Conservation (phyloP, 148 eudicot species). For the Cornus kousa region DNA sequence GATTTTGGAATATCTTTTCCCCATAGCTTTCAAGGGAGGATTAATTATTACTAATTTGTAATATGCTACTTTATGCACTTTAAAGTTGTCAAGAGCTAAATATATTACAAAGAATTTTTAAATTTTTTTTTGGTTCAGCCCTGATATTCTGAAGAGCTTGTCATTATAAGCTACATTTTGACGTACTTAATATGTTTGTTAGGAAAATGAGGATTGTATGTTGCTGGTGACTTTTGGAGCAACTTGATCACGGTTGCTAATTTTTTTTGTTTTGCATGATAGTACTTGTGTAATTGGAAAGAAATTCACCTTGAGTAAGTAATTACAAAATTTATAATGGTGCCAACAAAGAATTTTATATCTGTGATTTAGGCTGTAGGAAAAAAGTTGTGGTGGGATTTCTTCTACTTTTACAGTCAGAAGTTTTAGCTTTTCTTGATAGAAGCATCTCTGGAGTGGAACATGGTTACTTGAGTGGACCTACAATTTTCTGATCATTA, state of each 20-base stretch:
- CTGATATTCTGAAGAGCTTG: neutral
- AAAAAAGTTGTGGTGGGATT: neutral
- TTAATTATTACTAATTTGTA: neutral
- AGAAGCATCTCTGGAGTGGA: neutral
- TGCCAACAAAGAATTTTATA: neutral
- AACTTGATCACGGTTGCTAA: too few species aligned
- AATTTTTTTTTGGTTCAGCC: neutral
- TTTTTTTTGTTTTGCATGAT: too few species aligned
- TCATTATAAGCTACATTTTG: neutral
- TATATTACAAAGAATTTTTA: too few species aligned
- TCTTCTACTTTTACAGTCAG: neutral
- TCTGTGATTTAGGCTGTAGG: neutral
- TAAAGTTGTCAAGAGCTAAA: too few species aligned
- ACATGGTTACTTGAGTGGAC: too few species aligned
- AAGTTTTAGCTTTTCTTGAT: neutral
- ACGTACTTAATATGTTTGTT: neutral
- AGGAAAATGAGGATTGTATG: neutral
- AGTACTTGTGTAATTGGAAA: neutral
- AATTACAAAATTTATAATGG: neutral
- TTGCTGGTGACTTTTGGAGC: neutral
- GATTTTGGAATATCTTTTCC: neutral
- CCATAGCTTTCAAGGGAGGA: neutral
- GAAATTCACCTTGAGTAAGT: neutral
- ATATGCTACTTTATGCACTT: neutral
- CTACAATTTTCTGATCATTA: neutral